Evolutionary conservation across 257 asterid genomes (phyloP), one percentile per base, ranked within the genome.

Genomic region (Agastache rugosa): DNA sequence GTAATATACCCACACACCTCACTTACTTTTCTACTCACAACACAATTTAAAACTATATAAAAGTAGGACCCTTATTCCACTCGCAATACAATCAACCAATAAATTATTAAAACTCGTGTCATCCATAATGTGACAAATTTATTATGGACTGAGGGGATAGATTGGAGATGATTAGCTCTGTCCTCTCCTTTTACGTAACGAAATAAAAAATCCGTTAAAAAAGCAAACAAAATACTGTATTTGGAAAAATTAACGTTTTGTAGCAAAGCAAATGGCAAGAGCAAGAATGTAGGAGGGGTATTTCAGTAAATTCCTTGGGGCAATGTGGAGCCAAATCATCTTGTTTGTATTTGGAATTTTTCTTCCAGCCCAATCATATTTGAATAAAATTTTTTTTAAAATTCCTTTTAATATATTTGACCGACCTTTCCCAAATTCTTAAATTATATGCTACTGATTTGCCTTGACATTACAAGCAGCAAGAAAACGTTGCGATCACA

Each of bases 341-440:
- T 75, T 45, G 69, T 56, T 59, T 55, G 58, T 42, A 25, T 55
- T 65, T 54, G 61, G 45, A 75, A 67, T 66, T 56, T 56, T 67
- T 59, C 50, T 67, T 19, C 27, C 6, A 56, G 5, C n/a, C 34
- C 74, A 65, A 55, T 74, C 61, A 64, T 22, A 48, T 41, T 64
- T 64, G 55, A 20, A 64, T 63, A 17, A 3, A n/a, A n/a, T n/a
- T 4, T 1, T 17, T 37, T 17, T 11, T 17, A 14, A n/a, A 19
- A 41, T 10, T 37, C 2, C 25, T 39, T 37, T 11, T 63, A 39
- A 34, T 42, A 60, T 59, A 48, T 47, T 62, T 47, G 53, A 61
- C 77, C 19, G 39, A 48, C 31, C 11, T 47, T 19, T 55, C 39
- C 34, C 0, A 12, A 14, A n/a, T 63, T 11, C 1, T 48, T 16